Percentiles rank a stretch among this genome's conserved stretches.
Conservation (phyloP, 768 basidiomycete genomes). For the Myochromella boudieri region DNA sequence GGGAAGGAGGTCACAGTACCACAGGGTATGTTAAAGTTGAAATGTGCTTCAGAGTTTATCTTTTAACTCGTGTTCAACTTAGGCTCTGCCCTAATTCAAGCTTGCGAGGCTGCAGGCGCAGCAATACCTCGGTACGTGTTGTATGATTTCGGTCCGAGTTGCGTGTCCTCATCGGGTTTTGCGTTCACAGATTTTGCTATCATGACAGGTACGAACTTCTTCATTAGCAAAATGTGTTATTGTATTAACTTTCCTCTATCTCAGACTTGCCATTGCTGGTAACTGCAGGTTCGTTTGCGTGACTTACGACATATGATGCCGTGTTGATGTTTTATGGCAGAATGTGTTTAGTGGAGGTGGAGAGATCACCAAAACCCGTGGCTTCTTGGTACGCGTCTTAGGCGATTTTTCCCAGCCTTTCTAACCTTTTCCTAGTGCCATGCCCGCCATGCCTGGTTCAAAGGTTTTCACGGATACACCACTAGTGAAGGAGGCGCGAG, state of each 20-base stretch:
- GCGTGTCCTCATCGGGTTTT: slow-evolving; percentile 18
- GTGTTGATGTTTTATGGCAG: slow-evolving; percentile 35
- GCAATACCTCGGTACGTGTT: slow-evolving; percentile 68
- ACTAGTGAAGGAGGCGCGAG: slow-evolving; percentile 84
- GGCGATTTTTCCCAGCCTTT: neutral
- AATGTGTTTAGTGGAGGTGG: slow-evolving; percentile 99
- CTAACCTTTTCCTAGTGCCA: slow-evolving; percentile 56
- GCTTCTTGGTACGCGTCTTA: slow-evolving; percentile 72
- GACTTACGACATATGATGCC: neutral
- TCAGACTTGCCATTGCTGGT: slow-evolving; percentile 93
- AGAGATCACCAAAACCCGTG: slow-evolving; percentile 91
- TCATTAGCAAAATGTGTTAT: slow-evolving; percentile 4
- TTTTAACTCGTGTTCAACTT: slow-evolving; percentile 11
- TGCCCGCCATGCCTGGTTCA: slow-evolving; percentile 95
- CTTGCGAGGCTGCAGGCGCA: slow-evolving; percentile 88
- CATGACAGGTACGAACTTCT: slow-evolving; percentile 67
- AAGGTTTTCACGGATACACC: slow-evolving; percentile 95
- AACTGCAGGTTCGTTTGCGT: slow-evolving; percentile 79
- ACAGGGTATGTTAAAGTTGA: slow-evolving; percentile 64
- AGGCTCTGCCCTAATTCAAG: slow-evolving; percentile 96
- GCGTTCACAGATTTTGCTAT: slow-evolving; percentile 65
- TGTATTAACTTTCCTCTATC: slow-evolving; percentile 5
- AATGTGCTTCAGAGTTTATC: neutral
- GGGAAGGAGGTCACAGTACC: slow-evolving; percentile 97
- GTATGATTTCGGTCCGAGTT: slow-evolving; percentile 2